Conservation (phyloP, 2,329 filamentous ascomycete species). For the Metarhizium rileyi region DNA sequence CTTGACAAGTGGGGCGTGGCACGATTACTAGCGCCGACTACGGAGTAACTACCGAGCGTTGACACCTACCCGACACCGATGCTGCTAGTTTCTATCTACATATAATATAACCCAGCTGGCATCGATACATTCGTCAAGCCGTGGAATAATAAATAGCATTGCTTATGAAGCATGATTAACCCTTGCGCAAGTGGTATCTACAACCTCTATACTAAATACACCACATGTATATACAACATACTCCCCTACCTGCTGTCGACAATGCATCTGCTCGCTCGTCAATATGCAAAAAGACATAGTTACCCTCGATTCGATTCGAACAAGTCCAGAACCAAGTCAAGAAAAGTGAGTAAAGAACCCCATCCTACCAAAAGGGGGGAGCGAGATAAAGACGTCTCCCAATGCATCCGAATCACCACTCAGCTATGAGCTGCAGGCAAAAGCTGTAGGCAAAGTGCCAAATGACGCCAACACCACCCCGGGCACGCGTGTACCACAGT, state of each 20-base stretch:
- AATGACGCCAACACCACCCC: constrained; percentile 1
- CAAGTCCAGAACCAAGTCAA: background rate
- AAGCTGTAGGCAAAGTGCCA: too few relatives aligned
- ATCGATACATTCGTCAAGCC: too few relatives aligned
- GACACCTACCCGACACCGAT: too few relatives aligned
- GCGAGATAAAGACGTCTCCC: background rate
- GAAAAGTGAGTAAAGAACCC: background rate
- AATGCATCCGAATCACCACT: background rate
- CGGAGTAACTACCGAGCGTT: too few relatives aligned
- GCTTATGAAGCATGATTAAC: too few relatives aligned
- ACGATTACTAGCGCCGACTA: too few relatives aligned
- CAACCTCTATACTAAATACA: background rate
- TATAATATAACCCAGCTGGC: too few relatives aligned
- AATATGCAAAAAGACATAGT: background rate
- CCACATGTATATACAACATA: background rate
- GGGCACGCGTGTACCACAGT: background rate
- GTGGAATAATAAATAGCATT: too few relatives aligned
- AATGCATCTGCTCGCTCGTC: background rate
- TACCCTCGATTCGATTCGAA: too few relatives aligned
- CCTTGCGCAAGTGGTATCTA: background rate
- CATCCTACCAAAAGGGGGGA: background rate
- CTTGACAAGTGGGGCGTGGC: too few relatives aligned
- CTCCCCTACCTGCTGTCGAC: background rate
- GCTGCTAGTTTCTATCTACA: too few relatives aligned
- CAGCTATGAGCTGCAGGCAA: background rate